Conservation (phyloP, 257 asterid genomes). For the Eucommia ulmoides region DNA sequence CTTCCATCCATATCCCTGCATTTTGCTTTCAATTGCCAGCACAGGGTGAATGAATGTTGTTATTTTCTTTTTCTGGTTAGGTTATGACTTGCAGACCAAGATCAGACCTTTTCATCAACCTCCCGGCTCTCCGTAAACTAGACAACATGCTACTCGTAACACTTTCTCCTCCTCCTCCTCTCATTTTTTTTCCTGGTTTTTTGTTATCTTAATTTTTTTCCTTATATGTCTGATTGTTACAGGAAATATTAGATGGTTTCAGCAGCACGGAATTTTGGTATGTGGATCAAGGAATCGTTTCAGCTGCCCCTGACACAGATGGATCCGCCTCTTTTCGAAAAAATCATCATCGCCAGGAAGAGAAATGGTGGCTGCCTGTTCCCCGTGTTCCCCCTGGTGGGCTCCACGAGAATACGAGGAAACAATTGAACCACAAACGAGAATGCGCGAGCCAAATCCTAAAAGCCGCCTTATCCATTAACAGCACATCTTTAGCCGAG, state of each 20-base stretch:
- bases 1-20: too few species aligned
- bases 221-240: constrained; percentile 6
- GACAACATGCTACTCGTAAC: constrained; percentile 89
- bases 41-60: neutral
- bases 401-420: constrained; percentile 51
- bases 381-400: constrained; percentile 85
- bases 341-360: constrained; percentile 61
- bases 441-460: constrained; percentile 85
- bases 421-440: constrained; percentile 45
- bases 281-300: constrained; percentile 69
- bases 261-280: constrained; percentile 68
- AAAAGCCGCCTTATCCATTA: constrained; percentile 82
- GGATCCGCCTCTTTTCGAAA: constrained; percentile 56
- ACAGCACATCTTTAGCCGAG: constrained; percentile 59
- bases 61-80: constrained; percentile 19
- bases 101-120: constrained; percentile 56
- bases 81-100: constrained; percentile 78
- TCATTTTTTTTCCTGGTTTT: neutral
- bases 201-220: neutral
- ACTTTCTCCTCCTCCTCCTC: neutral
- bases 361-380: constrained; percentile 97
- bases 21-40: neutral
- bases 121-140: constrained; percentile 92
- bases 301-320: constrained; percentile 55
- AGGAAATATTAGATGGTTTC: constrained; percentile 79